A percentile compares a stretch with the other conserved stretches of the same genome.
phyloP scores from a whole-genome alignment of 306 rosid genomes.

The Neltuma alba region DNA sequence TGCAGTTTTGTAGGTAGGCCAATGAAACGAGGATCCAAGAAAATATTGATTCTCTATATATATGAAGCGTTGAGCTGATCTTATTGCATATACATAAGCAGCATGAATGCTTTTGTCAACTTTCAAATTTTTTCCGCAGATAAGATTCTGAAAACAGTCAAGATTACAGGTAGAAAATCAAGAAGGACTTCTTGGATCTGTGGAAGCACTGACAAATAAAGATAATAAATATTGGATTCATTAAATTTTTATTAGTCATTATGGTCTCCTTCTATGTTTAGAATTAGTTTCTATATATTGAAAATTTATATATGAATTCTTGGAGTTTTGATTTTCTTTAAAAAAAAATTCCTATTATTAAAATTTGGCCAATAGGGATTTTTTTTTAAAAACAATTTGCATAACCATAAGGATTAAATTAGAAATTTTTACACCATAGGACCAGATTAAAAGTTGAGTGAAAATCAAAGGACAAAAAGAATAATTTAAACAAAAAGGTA shows the following conservation, averaged over 20 bases:
- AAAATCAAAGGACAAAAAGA: background rate
- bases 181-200: background rate
- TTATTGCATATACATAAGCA: slow-evolving; percentile 70
- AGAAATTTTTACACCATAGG: background rate
- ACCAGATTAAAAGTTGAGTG: background rate
- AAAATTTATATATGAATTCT: background rate
- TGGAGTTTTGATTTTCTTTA: background rate
- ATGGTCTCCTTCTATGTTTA: background rate
- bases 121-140: slow-evolving; percentile 71
- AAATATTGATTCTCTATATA: slow-evolving; percentile 74
- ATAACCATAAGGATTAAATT: background rate
- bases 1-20: slow-evolving; percentile 79
- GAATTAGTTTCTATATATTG: background rate
- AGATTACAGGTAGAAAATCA: slow-evolving; percentile 13
- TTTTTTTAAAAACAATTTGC: background rate
- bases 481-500: background rate
- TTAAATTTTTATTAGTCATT: background rate
- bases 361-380: background rate
- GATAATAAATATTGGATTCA: slow-evolving; percentile 12
- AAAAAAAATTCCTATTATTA: background rate
- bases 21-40: slow-evolving; percentile 72
- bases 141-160: slow-evolving; percentile 59
- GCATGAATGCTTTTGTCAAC: slow-evolving; percentile 73
- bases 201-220: background rate
- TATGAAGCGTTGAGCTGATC: slow-evolving; percentile 70